These are phyloP conservation scores for Triticum dicoccoides DNA, from an alignment of 176 grass and related monocot genomes.

Conservation along the genomic window DNA sequence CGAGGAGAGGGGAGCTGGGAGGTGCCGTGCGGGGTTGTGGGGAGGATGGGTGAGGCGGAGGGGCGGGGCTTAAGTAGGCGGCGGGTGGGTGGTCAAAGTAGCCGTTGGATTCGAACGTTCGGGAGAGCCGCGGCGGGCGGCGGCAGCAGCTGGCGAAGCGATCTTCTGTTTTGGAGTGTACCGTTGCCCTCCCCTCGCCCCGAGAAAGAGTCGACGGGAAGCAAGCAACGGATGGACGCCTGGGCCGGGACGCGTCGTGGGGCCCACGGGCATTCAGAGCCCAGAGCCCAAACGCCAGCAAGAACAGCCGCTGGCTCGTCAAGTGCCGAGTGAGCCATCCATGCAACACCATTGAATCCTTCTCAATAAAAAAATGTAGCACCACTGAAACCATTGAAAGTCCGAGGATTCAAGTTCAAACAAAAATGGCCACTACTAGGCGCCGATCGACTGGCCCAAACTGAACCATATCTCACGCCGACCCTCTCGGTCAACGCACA, in stretches of 20 bases:
- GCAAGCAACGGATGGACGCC: neutral
- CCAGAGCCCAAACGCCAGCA: neutral
- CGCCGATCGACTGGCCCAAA: no score
- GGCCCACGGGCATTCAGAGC: no score
- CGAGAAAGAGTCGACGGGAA: neutral
- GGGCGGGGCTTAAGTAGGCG: conserved; percentile 14
- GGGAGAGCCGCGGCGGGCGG: neutral
- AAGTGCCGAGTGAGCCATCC: no score
- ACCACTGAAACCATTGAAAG: no score
- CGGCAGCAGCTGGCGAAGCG: neutral
- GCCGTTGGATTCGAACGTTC: conserved; percentile 45
- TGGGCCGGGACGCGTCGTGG: neutral
- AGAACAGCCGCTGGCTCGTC: no score
- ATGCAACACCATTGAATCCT: no score
- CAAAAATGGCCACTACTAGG: no score
- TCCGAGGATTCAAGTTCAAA: no score
- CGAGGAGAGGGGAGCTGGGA: neutral
- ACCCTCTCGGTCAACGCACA: no score
- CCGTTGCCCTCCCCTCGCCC: conserved; percentile 8
- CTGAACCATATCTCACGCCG: no score
- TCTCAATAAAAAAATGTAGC: no score
- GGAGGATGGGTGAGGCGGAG: neutral
- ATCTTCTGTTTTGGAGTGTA: neutral
- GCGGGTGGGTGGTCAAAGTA: neutral
- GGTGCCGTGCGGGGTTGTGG: no score